phyloP scores from a whole-genome alignment of 2,329 filamentous ascomycete species.

The Pseudogymnoascus sp. region DNA sequence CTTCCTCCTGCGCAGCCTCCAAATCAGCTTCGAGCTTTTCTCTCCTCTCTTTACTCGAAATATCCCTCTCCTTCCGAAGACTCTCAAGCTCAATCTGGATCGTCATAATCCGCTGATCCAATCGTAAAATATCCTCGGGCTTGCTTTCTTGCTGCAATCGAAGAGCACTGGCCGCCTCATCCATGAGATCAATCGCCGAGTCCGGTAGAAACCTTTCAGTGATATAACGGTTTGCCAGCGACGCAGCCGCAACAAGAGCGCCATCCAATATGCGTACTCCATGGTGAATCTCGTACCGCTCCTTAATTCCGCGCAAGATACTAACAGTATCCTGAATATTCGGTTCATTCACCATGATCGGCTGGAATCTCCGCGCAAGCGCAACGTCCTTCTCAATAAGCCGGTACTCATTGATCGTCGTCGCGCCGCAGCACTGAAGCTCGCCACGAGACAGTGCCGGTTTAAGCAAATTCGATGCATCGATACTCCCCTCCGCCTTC shows the following conservation, averaged over 20 bases:
- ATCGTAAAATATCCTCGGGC: slow-evolving; percentile 83
- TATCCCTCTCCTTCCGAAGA: slow-evolving; percentile 84
- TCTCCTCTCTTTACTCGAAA: slow-evolving; percentile 77
- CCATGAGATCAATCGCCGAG: slow-evolving; percentile 94
- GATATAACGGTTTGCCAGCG: slow-evolving; percentile 91
- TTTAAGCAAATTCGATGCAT: slow-evolving; percentile 91
- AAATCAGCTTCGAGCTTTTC: slow-evolving; percentile 76
- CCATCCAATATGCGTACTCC: slow-evolving; percentile 91
- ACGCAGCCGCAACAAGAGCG: slow-evolving; percentile 83
- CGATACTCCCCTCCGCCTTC: slow-evolving; percentile 92
- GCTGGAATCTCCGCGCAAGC: slow-evolving; percentile 84
- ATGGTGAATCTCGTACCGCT: slow-evolving; percentile 95
- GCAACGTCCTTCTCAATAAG: slow-evolving; percentile 94
- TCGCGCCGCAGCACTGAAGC: slow-evolving; percentile 90
- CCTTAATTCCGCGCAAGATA: slow-evolving; percentile 92
- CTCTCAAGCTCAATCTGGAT: slow-evolving; percentile 96
- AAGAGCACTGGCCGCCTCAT: slow-evolving; percentile 86
- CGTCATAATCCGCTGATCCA: slow-evolving; percentile 93
- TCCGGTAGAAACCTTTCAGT: slow-evolving; percentile 93
- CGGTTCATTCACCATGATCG: slow-evolving; percentile 87
- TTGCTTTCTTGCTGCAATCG: slow-evolving; percentile 94
- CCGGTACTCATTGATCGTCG: slow-evolving; percentile 86
- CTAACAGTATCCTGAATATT: slow-evolving; percentile 88
- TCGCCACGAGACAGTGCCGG: slow-evolving; percentile 89
- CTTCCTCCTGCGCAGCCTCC: slow-evolving; percentile 69